A percentile compares a stretch with the other conserved stretches of the same genome.
phyloP scores from a whole-genome alignment of 2,329 filamentous ascomycete genomes.

The Xylaria sp. region DNA sequence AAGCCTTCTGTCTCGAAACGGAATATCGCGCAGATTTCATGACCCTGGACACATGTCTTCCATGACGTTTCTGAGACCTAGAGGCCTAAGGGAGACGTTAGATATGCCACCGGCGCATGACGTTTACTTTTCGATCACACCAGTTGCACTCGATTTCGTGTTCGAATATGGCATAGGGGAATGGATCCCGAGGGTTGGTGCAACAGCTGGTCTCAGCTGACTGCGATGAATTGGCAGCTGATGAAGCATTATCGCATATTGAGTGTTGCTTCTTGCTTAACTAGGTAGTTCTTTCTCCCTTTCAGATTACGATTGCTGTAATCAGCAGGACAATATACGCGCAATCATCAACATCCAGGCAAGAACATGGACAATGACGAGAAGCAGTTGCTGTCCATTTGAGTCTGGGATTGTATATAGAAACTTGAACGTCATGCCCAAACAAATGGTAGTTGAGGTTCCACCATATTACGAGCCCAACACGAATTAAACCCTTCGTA shows the following conservation, averaged over 20 bases:
- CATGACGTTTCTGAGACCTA: neutral
- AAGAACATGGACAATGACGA: neutral
- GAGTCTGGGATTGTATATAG: neutral
- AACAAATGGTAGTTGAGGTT: neutral
- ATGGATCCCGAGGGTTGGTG: neutral
- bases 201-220: neutral
- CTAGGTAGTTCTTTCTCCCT: no score
- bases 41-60: neutral
- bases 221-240: neutral
- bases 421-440: neutral
- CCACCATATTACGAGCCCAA: neutral
- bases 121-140: neutral
- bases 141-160: neutral
- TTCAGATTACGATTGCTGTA: neutral
- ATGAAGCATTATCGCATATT: neutral
- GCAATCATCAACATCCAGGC: neutral
- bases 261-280: neutral
- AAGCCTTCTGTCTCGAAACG: conserved; percentile 54
- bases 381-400: neutral
- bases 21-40: conserved; percentile 47
- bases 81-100: neutral
- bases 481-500: neutral
- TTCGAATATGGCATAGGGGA: neutral
- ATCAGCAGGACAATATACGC: neutral
- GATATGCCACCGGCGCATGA: neutral